phyloP scores from a whole-genome alignment of 2,329 filamentous ascomycete species.

The Hypoxylon sp. region DNA sequence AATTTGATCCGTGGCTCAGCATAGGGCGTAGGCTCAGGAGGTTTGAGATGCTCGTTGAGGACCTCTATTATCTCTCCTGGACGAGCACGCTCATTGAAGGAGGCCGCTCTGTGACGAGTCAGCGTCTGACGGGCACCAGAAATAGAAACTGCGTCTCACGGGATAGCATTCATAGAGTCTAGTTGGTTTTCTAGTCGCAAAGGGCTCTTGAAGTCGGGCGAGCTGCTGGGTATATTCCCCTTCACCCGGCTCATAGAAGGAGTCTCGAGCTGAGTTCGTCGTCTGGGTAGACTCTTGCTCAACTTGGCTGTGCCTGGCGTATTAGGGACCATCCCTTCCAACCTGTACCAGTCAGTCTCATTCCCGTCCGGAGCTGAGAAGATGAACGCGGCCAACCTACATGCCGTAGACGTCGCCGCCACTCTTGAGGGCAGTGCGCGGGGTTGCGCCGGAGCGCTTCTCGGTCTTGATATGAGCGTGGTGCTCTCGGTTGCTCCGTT shows the following conservation, averaged over 20 bases:
- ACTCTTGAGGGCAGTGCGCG: conserved; percentile 63
- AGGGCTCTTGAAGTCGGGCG: conserved; percentile 54
- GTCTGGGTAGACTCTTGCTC: conserved; percentile 48
- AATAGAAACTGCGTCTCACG: conserved; percentile 45
- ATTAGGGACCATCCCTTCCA: conserved; percentile 73
- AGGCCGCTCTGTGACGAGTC: conserved; percentile 54
- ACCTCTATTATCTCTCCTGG: conserved; percentile 84
- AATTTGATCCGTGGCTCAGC: conserved; percentile 82
- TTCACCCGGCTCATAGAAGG: conserved; percentile 58
- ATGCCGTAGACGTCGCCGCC: conserved; percentile 82
- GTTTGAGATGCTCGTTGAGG: conserved; percentile 76
- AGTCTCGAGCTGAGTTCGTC: conserved; percentile 53
- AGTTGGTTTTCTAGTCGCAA: conserved; percentile 51
- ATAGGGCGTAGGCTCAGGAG: conserved; percentile 73
- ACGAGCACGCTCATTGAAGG: conserved; percentile 80
- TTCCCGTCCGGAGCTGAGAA: background rate
- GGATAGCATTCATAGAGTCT: conserved; percentile 48
- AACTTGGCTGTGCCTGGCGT: conserved; percentile 61
- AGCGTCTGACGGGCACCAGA: conserved; percentile 14
- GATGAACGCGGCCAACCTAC: conserved; percentile 53
- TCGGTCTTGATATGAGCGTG: conserved; percentile 70
- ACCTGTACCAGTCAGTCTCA: conserved; percentile 50
- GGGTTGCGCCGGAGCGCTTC: conserved; percentile 69
- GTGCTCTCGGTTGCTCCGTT: conserved; percentile 72
- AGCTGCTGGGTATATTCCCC: conserved; percentile 54